These are phyloP conservation scores for Fusarium begoniae DNA, from an alignment of 2,329 filamentous ascomycete species.

Conservation along the genomic window DNA sequence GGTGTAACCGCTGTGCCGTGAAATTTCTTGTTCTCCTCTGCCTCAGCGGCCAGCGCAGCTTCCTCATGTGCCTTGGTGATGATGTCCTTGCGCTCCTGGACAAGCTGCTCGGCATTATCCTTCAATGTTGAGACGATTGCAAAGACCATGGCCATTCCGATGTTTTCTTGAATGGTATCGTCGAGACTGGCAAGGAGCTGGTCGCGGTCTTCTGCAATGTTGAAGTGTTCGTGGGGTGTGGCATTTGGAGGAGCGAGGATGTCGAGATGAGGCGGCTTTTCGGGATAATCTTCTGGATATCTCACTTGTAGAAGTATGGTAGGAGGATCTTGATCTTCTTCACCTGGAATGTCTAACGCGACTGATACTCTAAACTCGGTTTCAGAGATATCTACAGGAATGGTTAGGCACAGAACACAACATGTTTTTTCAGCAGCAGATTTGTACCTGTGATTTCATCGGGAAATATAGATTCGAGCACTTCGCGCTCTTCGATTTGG, in stretches of 20 bases:
- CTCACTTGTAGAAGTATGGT: slow-evolving; percentile 83
- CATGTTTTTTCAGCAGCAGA: background rate
- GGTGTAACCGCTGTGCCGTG: slow-evolving; percentile 89
- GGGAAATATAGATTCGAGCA: slow-evolving; percentile 97
- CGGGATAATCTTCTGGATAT: slow-evolving; percentile 91
- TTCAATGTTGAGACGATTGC: slow-evolving; percentile 88
- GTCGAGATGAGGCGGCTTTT: slow-evolving; percentile 84
- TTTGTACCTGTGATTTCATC: slow-evolving; percentile 89
- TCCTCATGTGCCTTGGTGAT: slow-evolving; percentile 68
- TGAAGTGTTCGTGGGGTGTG: slow-evolving; percentile 75
- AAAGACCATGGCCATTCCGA: slow-evolving; percentile 98
- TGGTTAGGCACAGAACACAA: slow-evolving; percentile 17
- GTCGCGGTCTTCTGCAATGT: slow-evolving; percentile 81
- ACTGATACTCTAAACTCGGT: slow-evolving; percentile 89
- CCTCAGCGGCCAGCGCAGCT: slow-evolving; percentile 69
- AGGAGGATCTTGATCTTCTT: slow-evolving; percentile 72
- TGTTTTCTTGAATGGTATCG: slow-evolving; percentile 85
- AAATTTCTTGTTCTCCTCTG: slow-evolving; percentile 96
- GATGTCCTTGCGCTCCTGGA: slow-evolving; percentile 75
- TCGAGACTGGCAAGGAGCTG: slow-evolving; percentile 75
- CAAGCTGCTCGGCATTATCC: slow-evolving; percentile 87
- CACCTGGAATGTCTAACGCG: slow-evolving; percentile 78
- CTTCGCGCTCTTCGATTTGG: slow-evolving; percentile 94
- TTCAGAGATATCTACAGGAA: slow-evolving; percentile 81
- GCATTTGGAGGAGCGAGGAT: slow-evolving; percentile 78